Base-by-base conservation (phyloP, 495 filamentous ascomycete genomes). In the Penicillium paradoxum region DNA sequence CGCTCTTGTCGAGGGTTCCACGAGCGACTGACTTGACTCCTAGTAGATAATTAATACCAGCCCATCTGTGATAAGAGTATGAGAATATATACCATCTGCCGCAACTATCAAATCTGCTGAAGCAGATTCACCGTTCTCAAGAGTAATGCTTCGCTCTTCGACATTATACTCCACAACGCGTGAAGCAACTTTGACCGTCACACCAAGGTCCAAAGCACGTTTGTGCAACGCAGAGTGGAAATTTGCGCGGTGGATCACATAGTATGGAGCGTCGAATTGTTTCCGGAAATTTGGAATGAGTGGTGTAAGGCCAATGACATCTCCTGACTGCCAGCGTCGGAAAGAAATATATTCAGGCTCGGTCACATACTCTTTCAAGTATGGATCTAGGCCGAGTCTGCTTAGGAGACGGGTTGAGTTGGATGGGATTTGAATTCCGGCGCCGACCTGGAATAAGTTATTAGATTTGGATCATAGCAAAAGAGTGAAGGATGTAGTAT, bases 371-470 rank as follows among this genome's bases (percentile, higher is more conserved):
- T 49, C 41, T 22, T 49, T 27, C 3, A 79, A 51, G 38, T 71
- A 70, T 0, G 67, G 63, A 6, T 52, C 60, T 2, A 79, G 56
- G 0, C 74, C 75, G 38, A 69, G 67, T 53, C 49, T 64, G 42
- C 58, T 48, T 1, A 84, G 71, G 11, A 84, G 67, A 0, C 71
- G 70, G 5, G 71, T 66, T 8, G 74, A 72, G 49, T 84, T 84
- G 2, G 81, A 74, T 8, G 79, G 75, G 29, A 82, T 73, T 53
- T 83, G 80, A 47, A 83, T 82, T 15, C 81, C 81, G 1, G 79
- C 81, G 5, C 81, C 81, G 29, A 78, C 79, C 61, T 81, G 25
- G 3, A 3, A 2, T n/a, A 19, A 7, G 6, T 5, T 10, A n/a
- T 54, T 33, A 54, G 43, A 6, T 19, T 13, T 46, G 10, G 2